Evolutionary conservation across 306 rosid genomes (phyloP), one percentile per base, ranked within the genome.

Genomic region (Elaeagnus macrophylla): DNA sequence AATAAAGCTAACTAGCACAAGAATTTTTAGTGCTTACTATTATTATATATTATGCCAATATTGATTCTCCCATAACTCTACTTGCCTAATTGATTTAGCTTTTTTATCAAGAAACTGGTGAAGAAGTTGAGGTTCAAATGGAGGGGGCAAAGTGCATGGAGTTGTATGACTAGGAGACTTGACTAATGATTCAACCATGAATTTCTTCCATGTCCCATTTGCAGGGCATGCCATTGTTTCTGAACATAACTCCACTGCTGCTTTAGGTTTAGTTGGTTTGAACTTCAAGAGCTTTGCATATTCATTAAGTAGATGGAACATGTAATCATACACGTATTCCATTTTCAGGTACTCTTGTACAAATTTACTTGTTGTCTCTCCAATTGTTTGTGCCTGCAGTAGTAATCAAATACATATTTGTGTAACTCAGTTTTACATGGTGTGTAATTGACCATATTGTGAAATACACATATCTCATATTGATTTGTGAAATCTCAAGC

Each of bases 261-360:
- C 71, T 9, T 60, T 20, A 15, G 79, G 68, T 25, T 64, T 35
- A 47, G 7, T 6, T 9, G 75, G 79, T 39, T 50, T 58, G 35
- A 74, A 68, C 17, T 25, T 60, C 16, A 69, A 42, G 35, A 68
- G 75, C 48, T 54, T 64, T 4, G 61, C 59, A 20, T 74, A 74
- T 43, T 54, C 64, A 12, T 32, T 68, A 32, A 74, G 38, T 43
- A 74, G 14, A 62, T 59, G 71, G 44, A 68, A 74, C 71, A 74
- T 68, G 55, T 74, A 68, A 36, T 74, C 75, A 25, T 74, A 74
- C 57, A 74, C 68, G 25, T 38, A 42, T 12, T 74, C 75, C 75
- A 74, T 74, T 60, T 64, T 74, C 7, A 74, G 59, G 36, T 74
- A 71, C 18, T 68, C 43, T 62, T 74, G 75, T 37, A 74, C 64